Evolutionary conservation across 768 basidiomycete species (phyloP), one percentile per base, ranked within the genome.

Genomic region (Lactifluus volemus): DNA sequence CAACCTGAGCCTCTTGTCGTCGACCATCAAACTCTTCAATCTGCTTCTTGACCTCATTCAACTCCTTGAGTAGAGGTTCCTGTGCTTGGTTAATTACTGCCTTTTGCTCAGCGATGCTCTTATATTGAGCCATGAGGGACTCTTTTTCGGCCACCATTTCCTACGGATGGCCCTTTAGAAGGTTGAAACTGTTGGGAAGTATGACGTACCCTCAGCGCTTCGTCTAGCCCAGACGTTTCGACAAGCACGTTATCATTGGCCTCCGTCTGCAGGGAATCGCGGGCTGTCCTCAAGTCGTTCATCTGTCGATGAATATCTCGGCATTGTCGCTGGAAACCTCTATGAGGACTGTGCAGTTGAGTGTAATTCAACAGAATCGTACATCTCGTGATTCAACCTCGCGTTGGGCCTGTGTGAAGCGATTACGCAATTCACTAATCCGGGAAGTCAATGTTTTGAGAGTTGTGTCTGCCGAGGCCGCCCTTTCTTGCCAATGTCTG

Each of bases 241-340:
- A 80, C 81, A 2, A 88, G 85, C 70, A 86, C 74, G 12, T 88
- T 86, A 19, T 88, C 85, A 59, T 86, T 87, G 12, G 79, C 78
- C 63, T 87, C 85, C 39, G 79, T 74, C 63, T 85, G 80, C 17
- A 88, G 68, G 21, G 72, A 71, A 34, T 68, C 67, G 44, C 81
- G 71, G 2, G 63, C 66, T 7, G 62, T 38, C 68, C 76, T 83
- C 34, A 69, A 50, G 8, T 50, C 41, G 36, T 55, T 56, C 30
- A 67, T 32, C 5, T 57, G 61, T 8, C 59, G 49, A 25, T 54
- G 44, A 4, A 65, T 50, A 21, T 48, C 30, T 36, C 47, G 48
- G 30, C 59, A 60, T 49, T 41, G 14, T 45, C 55, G 29, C 69
- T 70, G 34, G 12, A 57, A 32, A 17, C 19, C 32, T 39, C 17